Base-by-base conservation (phyloP, 805 yeast genomes). In the Metschnikowia borealis region DNA sequence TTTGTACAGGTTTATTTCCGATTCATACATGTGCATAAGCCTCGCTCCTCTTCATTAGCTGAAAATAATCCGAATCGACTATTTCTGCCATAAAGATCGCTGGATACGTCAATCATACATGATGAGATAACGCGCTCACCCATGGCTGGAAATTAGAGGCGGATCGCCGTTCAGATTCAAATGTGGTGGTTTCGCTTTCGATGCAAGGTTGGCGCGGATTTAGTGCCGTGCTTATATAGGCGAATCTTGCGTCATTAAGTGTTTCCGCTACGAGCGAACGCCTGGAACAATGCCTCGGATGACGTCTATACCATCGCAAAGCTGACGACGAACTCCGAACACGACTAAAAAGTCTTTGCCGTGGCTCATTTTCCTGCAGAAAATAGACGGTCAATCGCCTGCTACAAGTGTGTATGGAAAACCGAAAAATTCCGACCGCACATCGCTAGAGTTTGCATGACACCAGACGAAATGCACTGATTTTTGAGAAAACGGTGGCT, bases 151-250 rank as follows among this genome's bases (percentile, higher is more conserved):
- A 39, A 14, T 20, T 14, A n/a, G 5, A 13, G n/a, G 10, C 43
- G 7, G 31, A 39, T 17, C 29, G 20, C 34, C 33, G 21, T 26
- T 39, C 33, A 38, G 11, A 8, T 14, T 13, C 43, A 23, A 26
- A 23, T 10, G 14, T 8, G 34, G 32, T 10, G 2, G 34, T 39
- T 21, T 14, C 34, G 21, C 17, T 39, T 11, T 29, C 38, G 45
- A 20, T 37, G 45, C 38, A 42, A 6, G 18, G 11, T 20, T 20
- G 20, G 45, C 38, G 45, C 45, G 45, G 34, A 39, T 39, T 39
- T 39, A n/a, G 43, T 42, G 32, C 37, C 31, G 33, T 20, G 21
- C 45, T 34, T 32, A 8, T 20, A 32, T 34, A 17, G 45, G 38
- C 38, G 38, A 42, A 33, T 20, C 45, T 33, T 38, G 45, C 45